phyloP scores from a whole-genome alignment of 306 rosid genomes.

The Gastrolobium bilobum region DNA sequence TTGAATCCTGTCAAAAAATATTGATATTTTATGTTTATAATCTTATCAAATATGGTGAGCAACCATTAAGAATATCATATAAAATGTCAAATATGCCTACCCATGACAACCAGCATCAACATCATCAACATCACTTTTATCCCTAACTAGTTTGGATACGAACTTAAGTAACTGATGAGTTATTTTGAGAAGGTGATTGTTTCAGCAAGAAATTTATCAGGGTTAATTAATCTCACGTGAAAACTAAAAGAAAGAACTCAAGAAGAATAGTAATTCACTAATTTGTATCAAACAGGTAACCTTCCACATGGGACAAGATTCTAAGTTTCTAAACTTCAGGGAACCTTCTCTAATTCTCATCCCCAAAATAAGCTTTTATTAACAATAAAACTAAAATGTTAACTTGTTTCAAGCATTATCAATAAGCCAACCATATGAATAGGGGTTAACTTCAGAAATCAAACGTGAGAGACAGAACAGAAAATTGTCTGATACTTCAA shows the following conservation, averaged over 20 bases:
- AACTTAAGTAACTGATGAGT: neutral
- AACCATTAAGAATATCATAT: neutral
- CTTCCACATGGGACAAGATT: neutral
- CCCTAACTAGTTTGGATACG: no score
- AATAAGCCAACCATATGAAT: neutral
- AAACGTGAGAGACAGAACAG: constrained; percentile 9
- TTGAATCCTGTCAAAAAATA: constrained; percentile 58
- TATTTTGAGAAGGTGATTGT: constrained; percentile 17
- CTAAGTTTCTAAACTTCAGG: neutral
- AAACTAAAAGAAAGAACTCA: constrained; percentile 8
- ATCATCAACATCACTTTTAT: no score
- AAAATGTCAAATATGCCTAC: neutral
- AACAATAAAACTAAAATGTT: neutral
- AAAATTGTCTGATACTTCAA: constrained; percentile 53
- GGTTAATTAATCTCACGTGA: neutral
- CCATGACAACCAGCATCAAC: no score
- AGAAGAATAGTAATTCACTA: neutral
- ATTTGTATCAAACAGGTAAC: constrained; percentile 34
- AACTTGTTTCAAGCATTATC: constrained; percentile 13
- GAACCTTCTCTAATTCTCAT: neutral
- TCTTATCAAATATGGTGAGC: constrained; percentile 1
- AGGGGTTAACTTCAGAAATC: neutral
- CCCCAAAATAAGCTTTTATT: neutral
- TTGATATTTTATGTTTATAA: constrained; percentile 29
- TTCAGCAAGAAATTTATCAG: constrained; percentile 6